Base-by-base conservation (phyloP, 495 filamentous ascomycete species). In the Penicillium diatomitis region DNA sequence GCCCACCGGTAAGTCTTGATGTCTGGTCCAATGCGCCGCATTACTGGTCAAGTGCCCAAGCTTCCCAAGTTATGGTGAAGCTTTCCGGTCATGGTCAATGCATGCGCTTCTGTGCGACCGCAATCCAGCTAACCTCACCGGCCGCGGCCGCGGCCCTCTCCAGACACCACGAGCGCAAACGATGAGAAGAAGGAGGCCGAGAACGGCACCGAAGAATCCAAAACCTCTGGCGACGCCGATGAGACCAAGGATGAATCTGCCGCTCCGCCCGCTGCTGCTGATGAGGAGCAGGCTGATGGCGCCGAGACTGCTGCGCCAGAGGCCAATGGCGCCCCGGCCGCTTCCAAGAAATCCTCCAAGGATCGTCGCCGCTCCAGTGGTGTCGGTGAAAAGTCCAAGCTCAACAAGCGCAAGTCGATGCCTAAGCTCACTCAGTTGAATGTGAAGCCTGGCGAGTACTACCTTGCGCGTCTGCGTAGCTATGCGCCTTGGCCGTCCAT, bases 401-500 rank as follows among this genome's bases (percentile, higher is more conserved):
- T 90, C 37, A 90, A 80, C 67, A 85, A 84, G 69, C 94, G 90
- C 75, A 84, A 84, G 62, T 90, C 86, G 6, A 82, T 79, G 69
- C 72, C 71, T 48, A 79, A 80, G 55, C 74, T 90, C 41, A 73
- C 75, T 8, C 81, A 94, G 49, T 71, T 87, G 41, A 76, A 92
- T 58, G 88, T 85, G 49, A 72, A 91, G 69, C 86, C 90, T 2
- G 90, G 90, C 56, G 80, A 95, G 51, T 84, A 87, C 66, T 95
- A 80, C 69, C 84, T 89, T 44, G 87, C 88, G 49, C 83, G 86
- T 58, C 81, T 96, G 60, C 90, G 88, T 72, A 90, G 90, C 47
- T 89, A 85, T 69, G 88, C 89, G 8, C 81, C 85, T 38, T 96
- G 90, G 90, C 90, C 90, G 3, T 80, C 86, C 38, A 84, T 96